phyloP scores from a whole-genome alignment of 805 yeast species.

The Wickerhamomyces kurtzmanii region DNA sequence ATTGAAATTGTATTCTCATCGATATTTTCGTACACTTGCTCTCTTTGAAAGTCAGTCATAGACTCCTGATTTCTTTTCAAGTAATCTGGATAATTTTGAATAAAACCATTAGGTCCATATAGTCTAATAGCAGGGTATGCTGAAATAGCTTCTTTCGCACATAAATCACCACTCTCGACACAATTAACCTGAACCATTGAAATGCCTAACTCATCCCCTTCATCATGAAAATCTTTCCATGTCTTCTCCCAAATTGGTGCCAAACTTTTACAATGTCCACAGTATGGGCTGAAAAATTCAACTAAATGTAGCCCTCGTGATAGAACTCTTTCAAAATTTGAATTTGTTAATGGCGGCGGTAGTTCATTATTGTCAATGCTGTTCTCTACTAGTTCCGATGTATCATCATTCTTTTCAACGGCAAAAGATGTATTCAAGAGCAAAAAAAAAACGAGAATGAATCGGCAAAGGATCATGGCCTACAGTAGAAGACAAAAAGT shows the following conservation, averaged over 20 bases:
- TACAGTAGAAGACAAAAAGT: too few species aligned
- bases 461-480: too few species aligned
- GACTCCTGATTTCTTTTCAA: conserved; percentile 36
- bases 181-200: conserved; percentile 78
- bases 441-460: too few species aligned
- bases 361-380: too few species aligned
- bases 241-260: conserved; percentile 81
- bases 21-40: conserved; percentile 37
- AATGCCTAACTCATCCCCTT: conserved; percentile 32
- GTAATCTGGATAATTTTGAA: conserved; percentile 37
- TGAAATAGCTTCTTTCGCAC: conserved; percentile 51
- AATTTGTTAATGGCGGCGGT: conserved; percentile 44
- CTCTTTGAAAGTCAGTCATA: conserved; percentile 42
- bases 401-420: too few species aligned
- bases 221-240: conserved; percentile 36
- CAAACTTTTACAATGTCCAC: conserved; percentile 68
- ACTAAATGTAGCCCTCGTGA: conserved; percentile 57
- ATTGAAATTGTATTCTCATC: conserved; percentile 25
- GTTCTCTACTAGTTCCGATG: too few species aligned
- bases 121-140: conserved; percentile 68
- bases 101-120: conserved; percentile 47
- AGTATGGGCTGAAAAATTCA: conserved; percentile 87
- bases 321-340: conserved; percentile 39
- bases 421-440: too few species aligned
- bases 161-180: conserved; percentile 77